Evolutionary conservation across 306 rosid species (phyloP).

Genomic region (Dryas drummondii): DNA sequence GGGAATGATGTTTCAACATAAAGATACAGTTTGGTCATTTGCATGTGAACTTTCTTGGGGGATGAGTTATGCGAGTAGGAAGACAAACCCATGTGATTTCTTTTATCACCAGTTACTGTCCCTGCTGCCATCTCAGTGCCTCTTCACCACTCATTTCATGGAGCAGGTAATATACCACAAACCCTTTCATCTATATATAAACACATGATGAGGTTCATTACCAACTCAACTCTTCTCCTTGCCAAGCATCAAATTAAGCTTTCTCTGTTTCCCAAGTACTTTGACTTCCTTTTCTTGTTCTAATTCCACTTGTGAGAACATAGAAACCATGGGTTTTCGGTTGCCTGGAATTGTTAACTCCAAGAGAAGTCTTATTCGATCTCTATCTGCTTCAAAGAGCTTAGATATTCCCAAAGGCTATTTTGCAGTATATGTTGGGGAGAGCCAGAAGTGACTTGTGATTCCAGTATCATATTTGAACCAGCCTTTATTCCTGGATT

Average conservation of each 20-base stretch:
- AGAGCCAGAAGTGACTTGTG: constrained; percentile 28
- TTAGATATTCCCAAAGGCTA: constrained; percentile 43
- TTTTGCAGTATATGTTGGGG: constrained; percentile 54
- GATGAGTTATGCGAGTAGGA: background rate
- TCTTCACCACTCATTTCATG: background rate
- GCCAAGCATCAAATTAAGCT: background rate
- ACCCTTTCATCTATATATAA: background rate
- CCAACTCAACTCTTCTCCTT: background rate
- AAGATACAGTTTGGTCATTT: background rate
- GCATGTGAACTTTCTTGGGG: background rate
- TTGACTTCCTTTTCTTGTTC: background rate
- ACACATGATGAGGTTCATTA: background rate
- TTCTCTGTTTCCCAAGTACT: background rate
- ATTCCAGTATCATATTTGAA: constrained; percentile 42
- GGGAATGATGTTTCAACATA: background rate
- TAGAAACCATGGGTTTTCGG: constrained; percentile 4
- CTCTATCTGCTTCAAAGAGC: background rate
- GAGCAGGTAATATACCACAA: no score
- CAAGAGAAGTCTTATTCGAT: background rate
- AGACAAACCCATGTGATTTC: background rate
- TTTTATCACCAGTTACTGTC: background rate
- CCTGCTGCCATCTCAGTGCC: background rate
- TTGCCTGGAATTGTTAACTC: background rate
- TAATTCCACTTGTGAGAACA: background rate
- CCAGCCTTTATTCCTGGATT: constrained; percentile 39